These are phyloP conservation scores for Phlebiopsis flavidoalba DNA, from an alignment of 768 basidiomycete species.

Conservation along the genomic window DNA sequence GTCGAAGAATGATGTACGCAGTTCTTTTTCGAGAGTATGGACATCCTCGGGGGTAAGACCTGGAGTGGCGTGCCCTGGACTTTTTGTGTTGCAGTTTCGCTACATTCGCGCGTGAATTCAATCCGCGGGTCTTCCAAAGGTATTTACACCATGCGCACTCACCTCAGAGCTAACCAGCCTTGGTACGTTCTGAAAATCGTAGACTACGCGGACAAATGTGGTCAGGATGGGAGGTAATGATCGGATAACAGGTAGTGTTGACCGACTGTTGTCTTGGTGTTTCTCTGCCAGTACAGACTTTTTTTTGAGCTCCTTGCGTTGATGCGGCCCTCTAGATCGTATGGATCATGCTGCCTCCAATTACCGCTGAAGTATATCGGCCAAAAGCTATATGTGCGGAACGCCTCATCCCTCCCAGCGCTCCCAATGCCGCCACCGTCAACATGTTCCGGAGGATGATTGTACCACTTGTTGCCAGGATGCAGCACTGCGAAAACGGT, in stretches of 20 bases:
- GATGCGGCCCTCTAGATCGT: slow-evolving; percentile 54
- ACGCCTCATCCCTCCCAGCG: slow-evolving; percentile 63
- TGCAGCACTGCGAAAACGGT: slow-evolving; percentile 71
- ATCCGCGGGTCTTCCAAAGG: too few relatives aligned
- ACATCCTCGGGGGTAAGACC: slow-evolving; percentile 70
- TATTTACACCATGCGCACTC: not conserved
- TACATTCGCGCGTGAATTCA: slow-evolving; percentile 18
- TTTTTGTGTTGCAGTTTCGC: slow-evolving; percentile 60
- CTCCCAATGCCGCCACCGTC: slow-evolving; percentile 65
- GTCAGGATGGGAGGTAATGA: not conserved
- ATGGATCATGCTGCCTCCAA: slow-evolving; percentile 66
- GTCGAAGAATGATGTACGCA: slow-evolving; percentile 68
- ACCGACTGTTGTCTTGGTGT: slow-evolving; percentile 45
- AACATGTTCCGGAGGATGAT: slow-evolving; percentile 48
- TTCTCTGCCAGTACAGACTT: slow-evolving; percentile 56
- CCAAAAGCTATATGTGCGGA: slow-evolving; percentile 58
- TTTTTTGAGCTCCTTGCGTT: slow-evolving; percentile 58
- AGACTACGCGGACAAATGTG: slow-evolving; percentile 6
- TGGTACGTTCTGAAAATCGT: slow-evolving; percentile 49
- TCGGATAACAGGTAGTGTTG: not conserved
- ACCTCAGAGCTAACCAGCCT: slow-evolving; percentile 73
- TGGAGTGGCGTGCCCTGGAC: slow-evolving; percentile 68
- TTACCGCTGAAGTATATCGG: slow-evolving; percentile 54
- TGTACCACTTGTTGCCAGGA: slow-evolving; percentile 53
- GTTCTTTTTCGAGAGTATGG: slow-evolving; percentile 62